phyloP scores from a whole-genome alignment of 1,139 yeast species.

The Candida buenavistaensis region DNA sequence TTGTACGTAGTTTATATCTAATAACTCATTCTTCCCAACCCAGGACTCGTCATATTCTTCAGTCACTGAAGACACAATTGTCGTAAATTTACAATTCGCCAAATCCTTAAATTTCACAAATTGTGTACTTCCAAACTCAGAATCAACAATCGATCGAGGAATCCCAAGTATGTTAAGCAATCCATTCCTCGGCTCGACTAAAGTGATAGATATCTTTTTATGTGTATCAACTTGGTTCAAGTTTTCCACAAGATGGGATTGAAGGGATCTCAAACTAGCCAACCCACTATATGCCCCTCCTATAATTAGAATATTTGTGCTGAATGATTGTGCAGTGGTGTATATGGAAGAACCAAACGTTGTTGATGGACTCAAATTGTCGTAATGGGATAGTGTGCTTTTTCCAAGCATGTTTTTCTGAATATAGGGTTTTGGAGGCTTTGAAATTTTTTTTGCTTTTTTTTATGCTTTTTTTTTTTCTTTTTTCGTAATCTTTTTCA shows the following conservation, averaged over 20 bases:
- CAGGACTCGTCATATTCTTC: slow-evolving; percentile 7
- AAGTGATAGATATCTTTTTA: slow-evolving; percentile 32
- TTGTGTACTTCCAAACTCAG: slow-evolving; percentile 46
- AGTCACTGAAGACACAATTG: no score
- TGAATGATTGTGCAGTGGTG: slow-evolving; percentile 10
- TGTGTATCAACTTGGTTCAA: slow-evolving; percentile 8
- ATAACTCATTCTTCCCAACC: slow-evolving; percentile 5
- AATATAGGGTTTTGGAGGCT: no score
- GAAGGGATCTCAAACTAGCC: slow-evolving; percentile 39
- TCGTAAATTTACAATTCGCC: slow-evolving; percentile 31
- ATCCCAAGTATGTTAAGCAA: slow-evolving; percentile 52
- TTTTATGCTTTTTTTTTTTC: no score
- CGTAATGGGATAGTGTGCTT: no score
- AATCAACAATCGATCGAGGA: slow-evolving; percentile 48
- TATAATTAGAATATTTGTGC: slow-evolving; percentile 42
- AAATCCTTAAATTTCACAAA: slow-evolving; percentile 35
- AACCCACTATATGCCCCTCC: slow-evolving; percentile 56
- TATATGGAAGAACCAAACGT: slow-evolving; percentile 1
- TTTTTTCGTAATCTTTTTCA: no score
- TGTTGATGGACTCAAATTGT: neutral
- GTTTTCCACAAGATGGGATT: slow-evolving; percentile 16
- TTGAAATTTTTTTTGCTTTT: no score
- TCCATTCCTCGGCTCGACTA: slow-evolving; percentile 55
- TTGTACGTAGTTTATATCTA: slow-evolving; percentile 34
- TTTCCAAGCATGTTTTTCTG: no score